Evolutionary conservation across 371 early-diverging fungal species (phyloP).

Genomic region (Paraphysoderma sedebokerense): DNA sequence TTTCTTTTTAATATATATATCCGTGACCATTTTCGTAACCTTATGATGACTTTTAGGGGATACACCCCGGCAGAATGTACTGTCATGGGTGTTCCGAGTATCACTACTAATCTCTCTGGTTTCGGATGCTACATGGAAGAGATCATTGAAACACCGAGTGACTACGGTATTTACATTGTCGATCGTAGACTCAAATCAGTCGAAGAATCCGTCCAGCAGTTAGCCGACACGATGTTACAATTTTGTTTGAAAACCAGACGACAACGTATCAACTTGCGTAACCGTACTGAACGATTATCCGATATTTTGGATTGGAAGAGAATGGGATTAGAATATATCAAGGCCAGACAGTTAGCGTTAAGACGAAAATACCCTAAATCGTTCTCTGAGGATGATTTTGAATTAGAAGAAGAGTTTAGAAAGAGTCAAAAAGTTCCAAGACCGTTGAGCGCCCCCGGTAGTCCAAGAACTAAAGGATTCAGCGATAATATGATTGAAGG

Average conservation of each 20-base stretch:
- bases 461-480: conserved; percentile 1
- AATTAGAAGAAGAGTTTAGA: conserved; percentile 2
- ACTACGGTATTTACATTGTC: conserved; percentile 93
- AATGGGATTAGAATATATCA: conserved; percentile 92
- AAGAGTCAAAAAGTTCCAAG: neutral
- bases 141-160: conserved; percentile 76
- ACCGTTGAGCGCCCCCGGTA: neutral
- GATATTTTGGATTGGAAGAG: conserved; percentile 97
- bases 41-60: conserved; percentile 26
- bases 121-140: conserved; percentile 96
- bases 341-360: conserved; percentile 84
- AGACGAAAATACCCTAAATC: conserved; percentile 74
- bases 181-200: conserved; percentile 83
- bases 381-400: conserved; percentile 26
- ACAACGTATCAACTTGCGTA: conserved; percentile 92
- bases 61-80: conserved; percentile 95
- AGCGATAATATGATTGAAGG: conserved; percentile 1
- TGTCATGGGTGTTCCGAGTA: conserved; percentile 91
- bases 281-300: conserved; percentile 84
- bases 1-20: neutral
- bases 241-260: conserved; percentile 87
- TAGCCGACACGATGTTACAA: conserved; percentile 70
- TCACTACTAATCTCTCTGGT: conserved; percentile 93
- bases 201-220: conserved; percentile 80
- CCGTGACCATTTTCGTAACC: too few species aligned